A percentile compares a stretch with the other conserved stretches of the same genome.
These are phyloP conservation scores for Geosmithia flava DNA, from an alignment of 2,329 filamentous ascomycete genomes.

Conservation along the genomic window DNA sequence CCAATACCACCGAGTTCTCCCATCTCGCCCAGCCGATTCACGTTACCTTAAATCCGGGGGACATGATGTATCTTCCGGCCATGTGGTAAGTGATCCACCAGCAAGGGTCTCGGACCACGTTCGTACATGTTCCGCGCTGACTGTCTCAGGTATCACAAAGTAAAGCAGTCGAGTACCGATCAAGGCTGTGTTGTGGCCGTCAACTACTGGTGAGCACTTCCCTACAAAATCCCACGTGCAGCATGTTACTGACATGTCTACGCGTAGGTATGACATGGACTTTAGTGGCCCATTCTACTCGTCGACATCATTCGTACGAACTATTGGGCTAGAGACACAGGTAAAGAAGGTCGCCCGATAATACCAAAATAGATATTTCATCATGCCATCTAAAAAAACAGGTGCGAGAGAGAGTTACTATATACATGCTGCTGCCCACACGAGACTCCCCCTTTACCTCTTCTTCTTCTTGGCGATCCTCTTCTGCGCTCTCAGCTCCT, in stretches of 20 bases:
- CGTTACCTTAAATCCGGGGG: conserved; percentile 59
- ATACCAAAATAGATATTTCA: background rate
- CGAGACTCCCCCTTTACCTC: conserved; percentile 11
- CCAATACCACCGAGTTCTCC: conserved; percentile 44
- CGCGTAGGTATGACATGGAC: conserved; percentile 71
- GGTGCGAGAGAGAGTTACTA: conserved; percentile 3
- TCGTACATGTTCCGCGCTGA: background rate
- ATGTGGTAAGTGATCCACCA: conserved; percentile 47
- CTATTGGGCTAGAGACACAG: conserved; percentile 11
- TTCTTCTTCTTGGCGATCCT: conserved; percentile 61
- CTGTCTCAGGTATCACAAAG: conserved; percentile 57
- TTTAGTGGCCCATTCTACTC: conserved; percentile 60
- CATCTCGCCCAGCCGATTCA: conserved; percentile 44
- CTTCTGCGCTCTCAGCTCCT: conserved; percentile 85
- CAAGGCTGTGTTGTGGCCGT: conserved; percentile 67
- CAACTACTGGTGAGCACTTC: conserved; percentile 60
- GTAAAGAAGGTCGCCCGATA: background rate
- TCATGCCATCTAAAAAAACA: background rate
- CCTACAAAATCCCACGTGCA: background rate
- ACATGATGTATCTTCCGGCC: conserved; percentile 72
- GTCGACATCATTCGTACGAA: conserved; percentile 40
- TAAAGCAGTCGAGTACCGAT: conserved; percentile 58
- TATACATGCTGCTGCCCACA: background rate
- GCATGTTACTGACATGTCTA: background rate
- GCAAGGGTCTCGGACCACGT: background rate